These are phyloP conservation scores for Rubroshorea leprosula DNA, from an alignment of 345 rosid species.

Conservation along the genomic window DNA sequence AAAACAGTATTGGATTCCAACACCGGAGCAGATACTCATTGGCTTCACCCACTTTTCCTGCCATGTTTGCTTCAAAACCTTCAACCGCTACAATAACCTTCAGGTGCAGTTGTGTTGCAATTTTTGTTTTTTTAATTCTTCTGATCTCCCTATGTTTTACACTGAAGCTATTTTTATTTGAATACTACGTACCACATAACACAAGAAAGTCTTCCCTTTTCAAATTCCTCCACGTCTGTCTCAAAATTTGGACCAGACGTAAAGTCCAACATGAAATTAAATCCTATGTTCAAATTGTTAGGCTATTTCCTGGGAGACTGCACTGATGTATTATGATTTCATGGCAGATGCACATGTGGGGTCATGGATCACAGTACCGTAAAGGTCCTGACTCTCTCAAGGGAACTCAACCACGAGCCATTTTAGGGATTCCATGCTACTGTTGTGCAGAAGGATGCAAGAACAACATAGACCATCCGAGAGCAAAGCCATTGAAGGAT, in stretches of 20 bases:
- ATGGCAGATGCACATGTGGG: slow-evolving; percentile 91
- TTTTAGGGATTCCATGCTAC: slow-evolving; percentile 72
- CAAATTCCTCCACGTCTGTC: too few species aligned
- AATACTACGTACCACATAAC: too few species aligned
- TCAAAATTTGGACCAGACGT: too few species aligned
- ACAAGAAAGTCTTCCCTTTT: too few species aligned
- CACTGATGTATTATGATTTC: background rate
- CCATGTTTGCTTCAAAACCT: slow-evolving; percentile 81
- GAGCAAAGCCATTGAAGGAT: slow-evolving; percentile 73
- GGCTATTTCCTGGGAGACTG: too few species aligned
- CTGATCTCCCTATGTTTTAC: background rate
- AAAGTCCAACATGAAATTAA: too few species aligned
- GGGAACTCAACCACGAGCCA: slow-evolving; percentile 67
- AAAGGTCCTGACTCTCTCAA: slow-evolving; percentile 68
- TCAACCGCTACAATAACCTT: slow-evolving; percentile 94
- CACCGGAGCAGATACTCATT: slow-evolving; percentile 62
- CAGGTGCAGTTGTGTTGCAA: slow-evolving; percentile 41
- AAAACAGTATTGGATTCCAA: slow-evolving; percentile 72
- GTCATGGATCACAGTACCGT: slow-evolving; percentile 82
- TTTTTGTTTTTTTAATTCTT: background rate
- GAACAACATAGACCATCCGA: slow-evolving; percentile 76
- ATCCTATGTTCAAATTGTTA: too few species aligned
- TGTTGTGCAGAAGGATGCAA: slow-evolving; percentile 81
- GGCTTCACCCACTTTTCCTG: slow-evolving; percentile 83
- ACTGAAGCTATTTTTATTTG: too few species aligned